Evolutionary conservation across 176 grass and related monocot genomes (phyloP).

Genomic region (Aegilops sharonensis): DNA sequence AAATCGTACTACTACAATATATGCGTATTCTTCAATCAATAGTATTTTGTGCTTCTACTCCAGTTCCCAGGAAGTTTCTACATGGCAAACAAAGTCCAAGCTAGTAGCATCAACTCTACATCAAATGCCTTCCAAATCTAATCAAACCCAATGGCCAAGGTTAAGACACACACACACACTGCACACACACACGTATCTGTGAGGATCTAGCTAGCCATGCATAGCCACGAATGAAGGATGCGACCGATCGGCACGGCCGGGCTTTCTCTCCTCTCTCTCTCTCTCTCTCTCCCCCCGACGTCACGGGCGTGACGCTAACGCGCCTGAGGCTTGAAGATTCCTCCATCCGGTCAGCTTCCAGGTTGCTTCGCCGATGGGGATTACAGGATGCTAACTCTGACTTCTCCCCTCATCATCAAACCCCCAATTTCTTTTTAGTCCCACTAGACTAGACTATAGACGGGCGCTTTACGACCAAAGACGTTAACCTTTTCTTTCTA

Average conservation of each 20-base stretch:
- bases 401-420: neutral
- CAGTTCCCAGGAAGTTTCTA: too few species aligned
- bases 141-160: neutral
- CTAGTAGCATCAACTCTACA: neutral
- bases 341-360: neutral
- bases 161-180: neutral
- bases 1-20: neutral
- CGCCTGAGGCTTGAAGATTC: conserved; percentile 1
- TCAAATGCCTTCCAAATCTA: neutral
- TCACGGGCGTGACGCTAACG: neutral
- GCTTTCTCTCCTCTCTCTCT: neutral
- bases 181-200: too few species aligned
- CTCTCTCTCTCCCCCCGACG: neutral
- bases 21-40: too few species aligned
- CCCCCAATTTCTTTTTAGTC: neutral
- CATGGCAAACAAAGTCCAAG: neutral
- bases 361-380: neutral
- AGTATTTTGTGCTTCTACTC: too few species aligned
- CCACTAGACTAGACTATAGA: neutral
- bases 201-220: neutral
- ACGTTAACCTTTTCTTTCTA: neutral
- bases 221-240: neutral
- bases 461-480: neutral
- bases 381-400: neutral
- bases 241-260: neutral